A percentile compares a stretch with the other conserved stretches of the same genome.
These are phyloP conservation scores for Hypoxylon intermedium DNA, from an alignment of 495 filamentous ascomycete genomes.

Conservation along the genomic window DNA sequence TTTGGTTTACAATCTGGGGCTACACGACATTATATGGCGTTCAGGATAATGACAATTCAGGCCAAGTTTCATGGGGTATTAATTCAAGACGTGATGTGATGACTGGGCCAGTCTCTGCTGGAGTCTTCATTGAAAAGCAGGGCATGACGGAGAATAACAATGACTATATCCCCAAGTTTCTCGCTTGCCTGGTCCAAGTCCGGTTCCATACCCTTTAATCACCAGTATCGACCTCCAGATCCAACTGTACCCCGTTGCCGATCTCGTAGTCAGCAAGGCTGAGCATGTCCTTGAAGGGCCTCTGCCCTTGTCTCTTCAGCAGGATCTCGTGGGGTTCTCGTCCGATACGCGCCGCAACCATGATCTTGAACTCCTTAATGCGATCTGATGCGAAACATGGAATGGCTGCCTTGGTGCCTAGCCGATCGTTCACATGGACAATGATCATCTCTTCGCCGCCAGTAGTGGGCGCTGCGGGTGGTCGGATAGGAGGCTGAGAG, in stretches of 20 bases:
- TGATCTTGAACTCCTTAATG: conserved; percentile 85
- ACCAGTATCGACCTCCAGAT: conserved; percentile 83
- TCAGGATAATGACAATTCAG: too few species aligned
- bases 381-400: conserved; percentile 83
- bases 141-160: too few species aligned
- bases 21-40: too few species aligned
- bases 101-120: too few species aligned
- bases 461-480: conserved; percentile 42
- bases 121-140: too few species aligned
- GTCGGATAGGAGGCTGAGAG: conserved; percentile 35
- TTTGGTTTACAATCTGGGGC: too few species aligned
- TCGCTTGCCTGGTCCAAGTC: too few species aligned
- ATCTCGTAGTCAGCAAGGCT: conserved; percentile 89
- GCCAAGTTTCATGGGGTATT: too few species aligned
- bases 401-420: conserved; percentile 89
- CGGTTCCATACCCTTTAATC: conserved; percentile 55
- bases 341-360: conserved; percentile 86
- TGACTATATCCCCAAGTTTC: too few species aligned
- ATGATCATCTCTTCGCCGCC: conserved; percentile 82
- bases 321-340: conserved; percentile 89
- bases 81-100: too few species aligned
- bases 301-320: conserved; percentile 86
- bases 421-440: conserved; percentile 88
- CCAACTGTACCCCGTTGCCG: conserved; percentile 85
- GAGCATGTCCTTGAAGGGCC: conserved; percentile 89